Percentiles rank a stretch among this genome's conserved stretches.
Evolutionary conservation across 2,329 filamentous ascomycete genomes (phyloP).

Genomic region (Neoscytalidium dimidiatum): DNA sequence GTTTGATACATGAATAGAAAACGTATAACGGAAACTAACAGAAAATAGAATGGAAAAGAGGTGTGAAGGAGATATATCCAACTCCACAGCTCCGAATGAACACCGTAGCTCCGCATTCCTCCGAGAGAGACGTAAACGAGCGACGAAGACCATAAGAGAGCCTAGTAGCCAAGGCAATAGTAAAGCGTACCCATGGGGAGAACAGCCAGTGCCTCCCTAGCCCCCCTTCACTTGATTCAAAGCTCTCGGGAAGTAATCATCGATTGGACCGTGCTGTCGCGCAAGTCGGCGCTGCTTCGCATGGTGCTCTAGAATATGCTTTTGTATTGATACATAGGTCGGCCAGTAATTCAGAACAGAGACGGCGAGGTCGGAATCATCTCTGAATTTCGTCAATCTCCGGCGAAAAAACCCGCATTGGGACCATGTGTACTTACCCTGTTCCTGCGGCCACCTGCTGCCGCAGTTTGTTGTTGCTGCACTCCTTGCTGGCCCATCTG

Average conservation of each 20-base stretch:
- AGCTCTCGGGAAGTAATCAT: background rate
- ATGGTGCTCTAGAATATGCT: background rate
- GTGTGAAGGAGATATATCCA: constrained; percentile 9
- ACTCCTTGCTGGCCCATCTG: constrained; percentile 15
- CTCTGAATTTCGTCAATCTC: background rate
- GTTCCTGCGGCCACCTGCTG: constrained; percentile 13
- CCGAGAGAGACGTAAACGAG: constrained; percentile 16
- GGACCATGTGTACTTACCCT: background rate
- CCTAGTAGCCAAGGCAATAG: background rate
- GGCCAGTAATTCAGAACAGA: background rate
- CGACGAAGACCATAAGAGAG: background rate
- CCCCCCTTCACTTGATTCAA: background rate
- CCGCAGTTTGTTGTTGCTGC: constrained; percentile 5
- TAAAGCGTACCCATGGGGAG: background rate
- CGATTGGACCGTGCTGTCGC: background rate
- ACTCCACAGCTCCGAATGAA: constrained; percentile 18
- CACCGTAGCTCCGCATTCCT: constrained; percentile 15
- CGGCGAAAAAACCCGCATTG: too few relatives aligned
- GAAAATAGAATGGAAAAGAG: background rate
- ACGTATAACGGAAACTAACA: background rate
- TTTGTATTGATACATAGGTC: constrained; percentile 1
- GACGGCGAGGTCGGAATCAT: background rate
- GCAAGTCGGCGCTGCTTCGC: background rate
- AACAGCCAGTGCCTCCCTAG: constrained; percentile 16
- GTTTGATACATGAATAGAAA: constrained; percentile 15